Base-by-base conservation (phyloP, 2,329 filamentous ascomycete genomes). In the Boeremia exigua region DNA sequence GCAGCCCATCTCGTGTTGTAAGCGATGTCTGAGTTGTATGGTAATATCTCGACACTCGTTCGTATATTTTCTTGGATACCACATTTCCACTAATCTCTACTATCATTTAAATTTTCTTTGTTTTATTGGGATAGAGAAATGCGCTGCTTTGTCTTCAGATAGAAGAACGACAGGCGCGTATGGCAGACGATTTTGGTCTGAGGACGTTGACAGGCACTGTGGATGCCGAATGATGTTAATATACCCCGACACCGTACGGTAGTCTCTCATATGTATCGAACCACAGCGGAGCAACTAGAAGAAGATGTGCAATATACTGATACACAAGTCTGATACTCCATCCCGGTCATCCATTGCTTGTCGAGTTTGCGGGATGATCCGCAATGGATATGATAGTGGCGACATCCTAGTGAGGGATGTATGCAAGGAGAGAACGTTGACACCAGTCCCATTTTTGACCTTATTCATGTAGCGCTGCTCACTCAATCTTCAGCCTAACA, bases 251-350 rank as follows among this genome's bases (percentile, higher is more conserved):
- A 39, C 44, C 44, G 25, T 34, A 34, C 39, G 45, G 37, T 45
- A 23, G 15, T 55, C 28, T 55, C 28, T 49, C 52, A 44, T 55
- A 55, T 55, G 52, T 55, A 45, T 45, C 2, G 23, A 43, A n/a
- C 9, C n/a, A 2, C 7, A 23, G 28, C 15, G 17, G 17, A 12
- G 40, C 6, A n/a, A 28, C 25, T 29, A 27, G 25, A 28, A 14
- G 28, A 6, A 6, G 4, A 23, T 17, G 33, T 25, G 11, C 33
- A 27, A 25, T 33, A 33, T 17, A 17, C 34, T 11, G 19, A 23
- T 23, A n/a, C n/a, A n/a, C n/a, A 9, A n/a, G 17, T 14, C 4
- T 34, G 14, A 23, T 23, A 23, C 19, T 5, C 19, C 19, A 23
- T 23, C 19, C 19, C 19, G 19, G 19, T 5, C 19, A 23, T 23